Percentiles rank a stretch among this genome's conserved stretches.
Evolutionary conservation across 192 early-diverging fungal species (phyloP).

Genomic region (Coemansia sp.): DNA sequence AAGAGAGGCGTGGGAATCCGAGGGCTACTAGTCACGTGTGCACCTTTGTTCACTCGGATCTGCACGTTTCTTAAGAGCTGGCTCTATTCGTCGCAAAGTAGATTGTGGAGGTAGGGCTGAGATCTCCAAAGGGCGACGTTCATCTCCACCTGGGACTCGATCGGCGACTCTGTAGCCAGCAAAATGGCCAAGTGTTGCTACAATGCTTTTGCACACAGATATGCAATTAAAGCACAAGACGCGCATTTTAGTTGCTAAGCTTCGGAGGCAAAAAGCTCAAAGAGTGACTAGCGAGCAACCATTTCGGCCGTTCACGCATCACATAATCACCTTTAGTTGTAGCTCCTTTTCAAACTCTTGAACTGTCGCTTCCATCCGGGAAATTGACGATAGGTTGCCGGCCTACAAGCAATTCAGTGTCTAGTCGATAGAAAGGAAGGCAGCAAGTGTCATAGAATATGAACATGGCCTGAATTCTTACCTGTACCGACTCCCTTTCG

Average conservation of each 20-base stretch:
- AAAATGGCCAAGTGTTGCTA: conserved; percentile 37
- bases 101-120: conserved; percentile 32
- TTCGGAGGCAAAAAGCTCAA: neutral
- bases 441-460: neutral
- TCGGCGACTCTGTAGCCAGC: conserved; percentile 14
- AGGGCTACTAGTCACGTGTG: conserved; percentile 2
- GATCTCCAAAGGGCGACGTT: conserved; percentile 33
- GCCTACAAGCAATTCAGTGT: neutral
- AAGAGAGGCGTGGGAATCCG: conserved; percentile 17
- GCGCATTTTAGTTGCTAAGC: neutral
- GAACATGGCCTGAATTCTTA: neutral
- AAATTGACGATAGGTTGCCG: neutral
- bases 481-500: neutral
- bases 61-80: neutral
- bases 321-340: conserved; percentile 41
- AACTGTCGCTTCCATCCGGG: neutral
- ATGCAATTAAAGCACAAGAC: neutral
- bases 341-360: conserved; percentile 37
- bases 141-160: conserved; percentile 33
- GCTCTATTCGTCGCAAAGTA: neutral
- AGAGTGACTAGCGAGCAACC: neutral
- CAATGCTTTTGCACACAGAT: neutral
- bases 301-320: neutral
- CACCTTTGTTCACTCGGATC: neutral
- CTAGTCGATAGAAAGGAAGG: neutral